These are phyloP conservation scores for Eimeria necatrix DNA, from an alignment of 169 alveolate genomes.

Conservation along the genomic window DNA sequence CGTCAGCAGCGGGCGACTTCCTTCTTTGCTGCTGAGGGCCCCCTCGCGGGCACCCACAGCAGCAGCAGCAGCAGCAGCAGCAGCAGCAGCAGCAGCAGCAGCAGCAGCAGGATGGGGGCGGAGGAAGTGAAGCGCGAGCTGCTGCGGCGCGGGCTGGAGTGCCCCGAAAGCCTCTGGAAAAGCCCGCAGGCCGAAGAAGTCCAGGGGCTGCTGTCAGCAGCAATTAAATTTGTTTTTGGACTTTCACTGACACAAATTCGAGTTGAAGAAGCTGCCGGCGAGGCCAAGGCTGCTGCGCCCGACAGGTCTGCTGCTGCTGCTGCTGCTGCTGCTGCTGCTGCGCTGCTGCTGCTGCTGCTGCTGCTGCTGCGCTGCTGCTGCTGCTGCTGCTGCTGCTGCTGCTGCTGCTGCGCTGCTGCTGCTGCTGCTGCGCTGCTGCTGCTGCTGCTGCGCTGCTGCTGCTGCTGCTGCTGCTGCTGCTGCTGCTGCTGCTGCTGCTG, in stretches of 20 bases:
- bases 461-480: not conserved
- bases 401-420: not conserved
- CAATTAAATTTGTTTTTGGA: not conserved
- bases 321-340: no score
- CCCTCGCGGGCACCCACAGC: not conserved
- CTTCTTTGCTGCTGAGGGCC: constrained; percentile 2
- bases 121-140: constrained; percentile 22
- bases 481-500: not conserved
- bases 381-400: not conserved
- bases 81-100: constrained; percentile 29
- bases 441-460: not conserved
- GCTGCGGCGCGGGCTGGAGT: not conserved
- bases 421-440: not conserved
- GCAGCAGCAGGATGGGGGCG: not conserved
- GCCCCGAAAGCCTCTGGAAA: not conserved
- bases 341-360: no score
- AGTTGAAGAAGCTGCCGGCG: not conserved
- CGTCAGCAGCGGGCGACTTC: constrained; percentile 8
- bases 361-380: not conserved
- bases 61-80: not conserved
- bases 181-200: not conserved
- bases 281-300: not conserved
- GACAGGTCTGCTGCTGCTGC: not conserved
- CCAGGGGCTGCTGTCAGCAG: not conserved
- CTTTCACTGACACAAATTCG: not conserved